Conservation (phyloP, 257 asterid genomes). For the Knoxia roxburghii region DNA sequence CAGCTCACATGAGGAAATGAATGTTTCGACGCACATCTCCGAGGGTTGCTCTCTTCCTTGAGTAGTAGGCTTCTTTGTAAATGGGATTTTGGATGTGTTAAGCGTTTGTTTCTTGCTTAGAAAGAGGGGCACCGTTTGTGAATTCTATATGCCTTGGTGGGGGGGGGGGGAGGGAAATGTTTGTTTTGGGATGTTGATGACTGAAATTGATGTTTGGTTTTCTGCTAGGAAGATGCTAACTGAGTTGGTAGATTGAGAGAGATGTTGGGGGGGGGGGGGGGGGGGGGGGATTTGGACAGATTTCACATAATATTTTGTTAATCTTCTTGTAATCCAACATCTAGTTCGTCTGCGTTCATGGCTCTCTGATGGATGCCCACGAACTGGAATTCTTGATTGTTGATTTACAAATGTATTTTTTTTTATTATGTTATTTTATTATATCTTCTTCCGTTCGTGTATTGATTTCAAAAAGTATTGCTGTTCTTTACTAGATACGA, state of each 20-base stretch:
- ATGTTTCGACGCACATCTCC: background rate
- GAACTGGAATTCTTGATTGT: conserved; percentile 13
- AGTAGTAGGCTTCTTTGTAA: conserved; percentile 19
- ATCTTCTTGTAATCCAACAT: conserved; percentile 10
- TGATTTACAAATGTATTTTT: conserved; percentile 4
- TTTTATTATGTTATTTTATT: background rate
- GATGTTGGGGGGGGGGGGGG: too few relatives aligned
- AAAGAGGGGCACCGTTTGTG: background rate
- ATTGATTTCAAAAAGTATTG: too few relatives aligned
- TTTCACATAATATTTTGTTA: conserved; percentile 3
- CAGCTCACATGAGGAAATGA: conserved; percentile 28
- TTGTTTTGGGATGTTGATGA: background rate
- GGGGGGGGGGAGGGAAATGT: too few relatives aligned
- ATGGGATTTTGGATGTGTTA: conserved; percentile 22
- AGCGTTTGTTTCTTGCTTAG: conserved; percentile 5
- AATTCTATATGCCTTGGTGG: background rate
- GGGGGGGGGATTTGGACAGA: conserved; percentile 3
- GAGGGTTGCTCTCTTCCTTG: background rate
- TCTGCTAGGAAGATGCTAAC: conserved; percentile 1
- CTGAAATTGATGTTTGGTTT: background rate
- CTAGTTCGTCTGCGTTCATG: conserved; percentile 23
- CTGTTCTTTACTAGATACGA: too few relatives aligned
- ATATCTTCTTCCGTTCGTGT: too few relatives aligned
- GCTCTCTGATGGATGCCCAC: conserved; percentile 17
- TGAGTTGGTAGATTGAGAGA: background rate